Percentiles rank a stretch among this genome's conserved stretches.
Conservation (phyloP, 1,284 basidiomycete species). For the Irpex sp. region DNA sequence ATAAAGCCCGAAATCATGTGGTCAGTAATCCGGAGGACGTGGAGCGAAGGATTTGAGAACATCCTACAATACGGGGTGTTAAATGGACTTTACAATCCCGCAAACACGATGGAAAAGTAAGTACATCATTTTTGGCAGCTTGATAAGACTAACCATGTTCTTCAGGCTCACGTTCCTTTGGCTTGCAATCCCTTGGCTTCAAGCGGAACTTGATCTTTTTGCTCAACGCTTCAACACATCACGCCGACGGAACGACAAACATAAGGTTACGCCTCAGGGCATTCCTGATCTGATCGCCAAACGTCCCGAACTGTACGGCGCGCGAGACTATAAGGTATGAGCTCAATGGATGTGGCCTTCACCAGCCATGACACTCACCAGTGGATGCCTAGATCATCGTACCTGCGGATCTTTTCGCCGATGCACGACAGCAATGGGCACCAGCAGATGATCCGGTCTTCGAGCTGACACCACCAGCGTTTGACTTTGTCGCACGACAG, state of each 20-base stretch:
- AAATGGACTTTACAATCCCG: background rate
- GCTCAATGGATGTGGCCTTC: background rate
- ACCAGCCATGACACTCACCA: background rate
- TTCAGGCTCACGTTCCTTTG: constrained; percentile 5
- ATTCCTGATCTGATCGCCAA: constrained; percentile 24
- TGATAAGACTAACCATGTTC: background rate
- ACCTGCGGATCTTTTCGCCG: constrained; percentile 16
- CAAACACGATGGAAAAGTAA: constrained; percentile 2
- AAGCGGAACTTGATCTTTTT: constrained; percentile 31
- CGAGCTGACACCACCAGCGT: constrained; percentile 19
- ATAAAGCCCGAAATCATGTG: constrained; percentile 35
- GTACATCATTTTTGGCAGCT: too few relatives aligned
- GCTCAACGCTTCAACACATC: constrained; percentile 21
- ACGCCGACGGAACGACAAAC: constrained; percentile 16
- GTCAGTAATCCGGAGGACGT: constrained; percentile 25
- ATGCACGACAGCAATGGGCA: constrained; percentile 19
- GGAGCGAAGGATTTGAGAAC: constrained; percentile 32
- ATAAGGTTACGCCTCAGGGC: constrained; percentile 32
- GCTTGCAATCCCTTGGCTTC: constrained; percentile 27
- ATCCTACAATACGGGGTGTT: constrained; percentile 15
- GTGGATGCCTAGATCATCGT: constrained; percentile 1
- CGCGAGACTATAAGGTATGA: constrained; percentile 27
- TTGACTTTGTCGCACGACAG: background rate
- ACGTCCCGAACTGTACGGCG: constrained; percentile 12
- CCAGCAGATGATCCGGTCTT: constrained; percentile 25